Conservation (phyloP, 805 yeast genomes). For the Deakozyma indianensis region DNA sequence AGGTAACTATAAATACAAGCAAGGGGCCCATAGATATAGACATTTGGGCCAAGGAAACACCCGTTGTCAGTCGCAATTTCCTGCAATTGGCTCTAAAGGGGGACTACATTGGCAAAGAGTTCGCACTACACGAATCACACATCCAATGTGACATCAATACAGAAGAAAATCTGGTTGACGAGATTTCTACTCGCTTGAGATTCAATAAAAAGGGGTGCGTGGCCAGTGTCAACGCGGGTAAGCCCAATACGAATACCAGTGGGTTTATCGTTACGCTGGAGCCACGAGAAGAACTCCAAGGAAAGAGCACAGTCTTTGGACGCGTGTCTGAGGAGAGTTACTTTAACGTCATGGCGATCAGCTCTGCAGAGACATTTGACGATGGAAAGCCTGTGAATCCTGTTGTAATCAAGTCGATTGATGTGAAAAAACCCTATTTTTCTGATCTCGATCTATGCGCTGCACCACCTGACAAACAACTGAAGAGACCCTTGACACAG, state of each 20-base stretch:
- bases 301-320: slow-evolving; percentile 38
- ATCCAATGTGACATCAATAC: slow-evolving; percentile 25
- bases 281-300: slow-evolving; percentile 30
- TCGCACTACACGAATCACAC: slow-evolving; percentile 22
- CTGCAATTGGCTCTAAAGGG: slow-evolving; percentile 34
- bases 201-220: slow-evolving; percentile 40
- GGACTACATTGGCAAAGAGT: slow-evolving; percentile 26
- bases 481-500: too few relatives aligned
- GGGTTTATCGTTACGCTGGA: slow-evolving; percentile 36
- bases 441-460: too few relatives aligned
- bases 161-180: slow-evolving; percentile 23
- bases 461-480: too few relatives aligned
- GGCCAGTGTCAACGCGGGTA: slow-evolving; percentile 30
- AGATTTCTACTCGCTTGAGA: slow-evolving; percentile 36
- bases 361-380: slow-evolving; percentile 32
- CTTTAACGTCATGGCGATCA: slow-evolving; percentile 36
- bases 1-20: slow-evolving; percentile 38
- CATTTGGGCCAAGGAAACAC: slow-evolving; percentile 57
- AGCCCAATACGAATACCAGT: slow-evolving; percentile 22
- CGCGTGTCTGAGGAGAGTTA: slow-evolving; percentile 41
- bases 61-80: slow-evolving; percentile 33
- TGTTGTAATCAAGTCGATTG: slow-evolving; percentile 26
- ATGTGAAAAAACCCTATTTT: slow-evolving; percentile 35
- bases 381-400: slow-evolving; percentile 38
- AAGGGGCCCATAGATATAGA: slow-evolving; percentile 48